Percentiles rank a stretch among this genome's conserved stretches.
Conservation (phyloP, 257 asterid species). For the Osmanthus fragrans region DNA sequence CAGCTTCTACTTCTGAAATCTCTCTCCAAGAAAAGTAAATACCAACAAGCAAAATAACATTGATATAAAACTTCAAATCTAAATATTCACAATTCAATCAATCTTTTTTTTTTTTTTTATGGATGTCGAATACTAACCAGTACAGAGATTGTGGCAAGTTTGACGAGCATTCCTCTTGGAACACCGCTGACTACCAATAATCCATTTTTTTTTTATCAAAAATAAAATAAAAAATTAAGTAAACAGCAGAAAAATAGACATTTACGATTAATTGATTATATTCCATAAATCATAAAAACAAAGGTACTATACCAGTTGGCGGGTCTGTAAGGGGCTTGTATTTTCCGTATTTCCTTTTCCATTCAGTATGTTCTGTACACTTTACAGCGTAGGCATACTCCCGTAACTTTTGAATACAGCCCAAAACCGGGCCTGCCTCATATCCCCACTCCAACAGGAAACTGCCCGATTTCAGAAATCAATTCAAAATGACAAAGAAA, state of each 20-base stretch:
- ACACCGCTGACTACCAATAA: conserved; percentile 66
- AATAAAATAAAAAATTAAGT: not conserved
- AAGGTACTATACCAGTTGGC: conserved; percentile 61
- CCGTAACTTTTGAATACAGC: conserved; percentile 77
- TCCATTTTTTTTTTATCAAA: not conserved
- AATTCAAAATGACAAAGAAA: too few species aligned
- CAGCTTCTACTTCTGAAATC: conserved; percentile 75
- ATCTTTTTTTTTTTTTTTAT: not conserved
- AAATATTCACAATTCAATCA: conserved; percentile 10
- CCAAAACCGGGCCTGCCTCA: conserved; percentile 1
- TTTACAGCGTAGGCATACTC: conserved; percentile 79
- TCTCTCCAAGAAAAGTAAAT: conserved; percentile 49
- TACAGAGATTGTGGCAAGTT: conserved; percentile 84
- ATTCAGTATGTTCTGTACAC: conserved; percentile 63
- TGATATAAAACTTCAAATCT: conserved; percentile 10
- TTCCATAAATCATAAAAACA: not conserved
- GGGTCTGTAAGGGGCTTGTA: conserved; percentile 83
- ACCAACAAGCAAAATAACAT: not conserved
- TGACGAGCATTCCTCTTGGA: conserved; percentile 91
- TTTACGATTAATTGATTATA: not conserved
- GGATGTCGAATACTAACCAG: conserved; percentile 48
- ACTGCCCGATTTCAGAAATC: too few species aligned
- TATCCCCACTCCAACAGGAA: too few species aligned
- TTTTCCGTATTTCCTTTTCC: conserved; percentile 89
- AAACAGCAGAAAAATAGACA: not conserved